phyloP scores from a whole-genome alignment of 225 moss, liverwort and hornwort genomes.

The Polytrichum commune region DNA sequence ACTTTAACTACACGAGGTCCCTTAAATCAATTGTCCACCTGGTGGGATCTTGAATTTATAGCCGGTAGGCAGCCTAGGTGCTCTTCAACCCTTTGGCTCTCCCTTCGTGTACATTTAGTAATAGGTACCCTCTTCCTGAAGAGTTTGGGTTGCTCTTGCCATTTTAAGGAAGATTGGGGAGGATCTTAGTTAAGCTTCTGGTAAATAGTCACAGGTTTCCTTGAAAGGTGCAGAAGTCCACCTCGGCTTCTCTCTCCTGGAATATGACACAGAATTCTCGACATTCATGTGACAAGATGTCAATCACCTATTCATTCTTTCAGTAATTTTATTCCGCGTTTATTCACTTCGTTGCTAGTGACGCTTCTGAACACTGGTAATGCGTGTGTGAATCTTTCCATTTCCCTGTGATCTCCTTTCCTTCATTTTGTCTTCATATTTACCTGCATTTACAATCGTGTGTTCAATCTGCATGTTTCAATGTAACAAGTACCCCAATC shows the following conservation, averaged over 20 bases:
- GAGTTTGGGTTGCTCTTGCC: slow-evolving; percentile 14
- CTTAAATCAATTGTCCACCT: slow-evolving; percentile 12
- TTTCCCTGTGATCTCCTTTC: too few species aligned
- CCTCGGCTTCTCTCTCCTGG: neutral
- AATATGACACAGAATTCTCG: neutral
- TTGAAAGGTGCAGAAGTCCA: neutral
- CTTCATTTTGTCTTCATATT: too few species aligned
- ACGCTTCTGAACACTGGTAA: too few species aligned
- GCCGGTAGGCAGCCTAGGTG: slow-evolving; percentile 15
- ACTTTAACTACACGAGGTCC: slow-evolving; percentile 13
- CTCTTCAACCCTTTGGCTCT: slow-evolving; percentile 22
- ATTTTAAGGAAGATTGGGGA: slow-evolving; percentile 10
- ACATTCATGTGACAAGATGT: too few species aligned
- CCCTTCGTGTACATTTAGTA: slow-evolving; percentile 19
- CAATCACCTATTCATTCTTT: too few species aligned
- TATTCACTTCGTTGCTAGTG: too few species aligned
- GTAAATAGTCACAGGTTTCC: slow-evolving; percentile 1
- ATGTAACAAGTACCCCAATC: too few species aligned
- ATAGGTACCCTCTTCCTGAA: slow-evolving; percentile 10
- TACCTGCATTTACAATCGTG: too few species aligned
- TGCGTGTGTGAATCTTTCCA: too few species aligned
- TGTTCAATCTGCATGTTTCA: too few species aligned
- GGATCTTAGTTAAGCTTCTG: neutral
- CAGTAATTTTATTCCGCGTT: too few species aligned
- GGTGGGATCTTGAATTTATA: slow-evolving; percentile 9